Evolutionary conservation across 2,329 filamentous ascomycete species (phyloP), one percentile per base, ranked within the genome.

Genomic region (Diaporthe destruens): DNA sequence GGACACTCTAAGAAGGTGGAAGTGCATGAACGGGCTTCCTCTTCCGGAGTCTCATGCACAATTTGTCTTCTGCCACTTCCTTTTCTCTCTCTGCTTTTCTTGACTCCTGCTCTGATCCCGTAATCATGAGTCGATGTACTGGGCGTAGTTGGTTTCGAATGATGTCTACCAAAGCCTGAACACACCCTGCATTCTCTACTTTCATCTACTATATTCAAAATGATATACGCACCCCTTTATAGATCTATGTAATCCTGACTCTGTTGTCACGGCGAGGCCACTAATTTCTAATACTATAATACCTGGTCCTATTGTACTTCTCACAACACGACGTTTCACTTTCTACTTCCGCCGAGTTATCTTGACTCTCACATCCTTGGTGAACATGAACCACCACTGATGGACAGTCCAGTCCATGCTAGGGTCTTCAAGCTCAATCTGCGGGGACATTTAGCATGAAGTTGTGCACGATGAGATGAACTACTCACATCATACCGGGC

Each of bases 401-500:
- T 16, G 20, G 18, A 34, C 2, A 29, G 59, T 51, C 59, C 59
- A 65, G 29, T 65, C 59, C 23, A 16, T 65, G 25, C 29, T 65
- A 34, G 42, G 59, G 42, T 65, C 59, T 8, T 65, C 59, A 6
- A 65, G 59, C 16, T 49, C 42, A 6, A 65, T 51, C 59, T 65
- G 29, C 34, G 59, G 34, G 32, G 6, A 11, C 7, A 1, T 47
- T 63, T 32, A 63, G 42, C 6, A 49, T 34, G 9, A 8, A 14
- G 9, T 23, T n/a, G 18, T 32, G 7, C 11, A 14, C n/a, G 2
- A 23, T 20, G 18, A 23, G 20, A 18, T 25, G 6, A 49, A 6
- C 20, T 6, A 72, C 71, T 66, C 25, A 72, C 71, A 53, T 72
- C 57, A 57, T 56, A 72, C 5, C 25, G 39, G 34, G 51, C 66